Base-by-base conservation (phyloP, 345 rosid species). In the Eucalyptus sp. region DNA sequence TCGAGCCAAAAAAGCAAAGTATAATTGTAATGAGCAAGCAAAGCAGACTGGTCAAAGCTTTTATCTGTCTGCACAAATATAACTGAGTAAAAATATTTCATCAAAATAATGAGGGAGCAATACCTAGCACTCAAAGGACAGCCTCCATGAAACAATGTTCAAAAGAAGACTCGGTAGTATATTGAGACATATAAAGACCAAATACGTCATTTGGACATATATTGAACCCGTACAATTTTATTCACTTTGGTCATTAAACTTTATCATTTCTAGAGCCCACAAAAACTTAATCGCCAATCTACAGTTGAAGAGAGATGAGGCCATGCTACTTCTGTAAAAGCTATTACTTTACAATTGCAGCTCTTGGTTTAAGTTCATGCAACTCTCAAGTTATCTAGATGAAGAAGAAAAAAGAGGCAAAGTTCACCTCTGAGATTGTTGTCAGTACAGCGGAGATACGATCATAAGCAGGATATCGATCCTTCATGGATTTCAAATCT, bases 381-480 rank as follows among this genome's bases (percentile, higher is more conserved):
- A 24, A 76, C 48, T 20, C 83, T 22, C 5, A 20, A 76, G 27
- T 41, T 44, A 43, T 17, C 25, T 15, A 29, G 84, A 76, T 76
- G 84, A 10, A 87, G 86, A 68, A 85, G 56, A 64, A 50, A 56
- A 81, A 51, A 80, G 68, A 88, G 64, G 24, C 83, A 27, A 79
- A 31, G 54, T 86, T 71, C 85, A 92, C 99, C 99, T 97, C 99
- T 58, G 99, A 96, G 88, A 96, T 92, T 13, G 97, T 97, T 86
- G 98, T 98, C 91, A 98, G 92, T 86, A 96, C 95, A 90, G 99
- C 96, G 50, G 97, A 98, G 88, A 98, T 95, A 83, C 95, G 96
- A 31, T 94, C 96, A 89, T 93, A 98, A 58, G 99, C 99, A 88
- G 99, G 99, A 93, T 98, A 98, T 20, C 92, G 92, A 44, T 94